phyloP scores from a whole-genome alignment of 2,329 filamentous ascomycete genomes.

The Aspergillus novoparasiticus region DNA sequence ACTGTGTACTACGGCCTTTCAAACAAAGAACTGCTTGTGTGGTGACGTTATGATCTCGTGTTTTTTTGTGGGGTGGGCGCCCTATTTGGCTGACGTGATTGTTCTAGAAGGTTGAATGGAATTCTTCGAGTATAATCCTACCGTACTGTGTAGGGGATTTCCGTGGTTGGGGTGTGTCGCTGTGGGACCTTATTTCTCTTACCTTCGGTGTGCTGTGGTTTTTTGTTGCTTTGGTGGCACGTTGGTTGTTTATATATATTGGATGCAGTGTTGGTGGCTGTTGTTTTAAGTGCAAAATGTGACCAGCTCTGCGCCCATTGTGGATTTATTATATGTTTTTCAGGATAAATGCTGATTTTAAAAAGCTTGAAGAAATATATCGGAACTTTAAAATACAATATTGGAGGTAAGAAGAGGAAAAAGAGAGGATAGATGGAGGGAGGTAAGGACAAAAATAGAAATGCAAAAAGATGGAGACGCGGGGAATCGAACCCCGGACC shows the following conservation, averaged over 20 bases:
- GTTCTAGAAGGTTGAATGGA: neutral
- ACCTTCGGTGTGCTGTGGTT: no score
- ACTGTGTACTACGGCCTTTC: no score
- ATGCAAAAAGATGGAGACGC: neutral
- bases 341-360: no score
- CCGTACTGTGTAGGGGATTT: neutral
- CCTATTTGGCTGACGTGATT: neutral
- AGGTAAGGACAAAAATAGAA: rapidly evolving
- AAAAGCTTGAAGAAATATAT: no score
- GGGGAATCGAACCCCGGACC: slow-evolving; percentile 7
- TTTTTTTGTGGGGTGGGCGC: neutral
- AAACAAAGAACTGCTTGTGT: neutral
- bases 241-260: neutral
- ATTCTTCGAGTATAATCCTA: neutral
- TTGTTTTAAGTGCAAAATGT: no score
- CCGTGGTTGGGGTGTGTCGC: neutral
- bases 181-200: neutral
- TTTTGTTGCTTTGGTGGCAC: neutral
- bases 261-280: neutral
- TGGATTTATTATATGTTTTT: no score
- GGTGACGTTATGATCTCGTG: neutral
- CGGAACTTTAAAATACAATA: no score
- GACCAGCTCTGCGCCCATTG: no score
- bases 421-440: neutral
- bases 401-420: neutral